Evolutionary conservation across 768 basidiomycete species (phyloP).

Genomic region (Suillus luteus): DNA sequence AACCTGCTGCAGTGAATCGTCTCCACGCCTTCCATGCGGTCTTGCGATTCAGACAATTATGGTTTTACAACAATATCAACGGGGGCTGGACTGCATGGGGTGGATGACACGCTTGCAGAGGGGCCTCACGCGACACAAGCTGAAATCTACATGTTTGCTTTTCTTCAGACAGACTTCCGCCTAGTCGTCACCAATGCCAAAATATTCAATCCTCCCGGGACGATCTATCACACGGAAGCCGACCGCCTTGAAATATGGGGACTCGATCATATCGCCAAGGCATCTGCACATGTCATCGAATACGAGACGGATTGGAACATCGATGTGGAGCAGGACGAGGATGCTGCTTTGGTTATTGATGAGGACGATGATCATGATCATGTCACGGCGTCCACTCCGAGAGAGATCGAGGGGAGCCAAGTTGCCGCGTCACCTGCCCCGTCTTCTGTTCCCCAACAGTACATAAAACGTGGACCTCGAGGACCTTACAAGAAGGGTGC

Average conservation of each 20-base stretch:
- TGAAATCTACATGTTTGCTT: slow-evolving; percentile 10
- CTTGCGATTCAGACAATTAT: background rate
- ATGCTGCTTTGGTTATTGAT: slow-evolving; percentile 36
- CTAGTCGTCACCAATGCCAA: slow-evolving; percentile 77
- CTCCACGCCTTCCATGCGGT: background rate
- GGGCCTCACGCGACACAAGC: slow-evolving; percentile 14
- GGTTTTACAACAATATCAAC: background rate
- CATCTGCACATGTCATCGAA: slow-evolving; percentile 73
- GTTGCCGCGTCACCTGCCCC: slow-evolving; percentile 50
- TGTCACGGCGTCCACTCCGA: slow-evolving; percentile 37
- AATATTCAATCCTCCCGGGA: slow-evolving; percentile 71
- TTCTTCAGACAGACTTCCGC: slow-evolving; percentile 60
- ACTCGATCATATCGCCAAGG: slow-evolving; percentile 72
- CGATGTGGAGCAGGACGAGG: slow-evolving; percentile 69
- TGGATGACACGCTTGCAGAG: background rate
- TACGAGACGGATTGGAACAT: slow-evolving; percentile 86
- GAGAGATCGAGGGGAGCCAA: slow-evolving; percentile 48
- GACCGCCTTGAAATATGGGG: slow-evolving; percentile 71
- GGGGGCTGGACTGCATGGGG: background rate
- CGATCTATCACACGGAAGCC: slow-evolving; percentile 75
- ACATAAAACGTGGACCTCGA: slow-evolving; percentile 46
- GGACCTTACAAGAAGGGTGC: slow-evolving; percentile 56
- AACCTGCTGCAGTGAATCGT: background rate
- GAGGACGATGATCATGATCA: slow-evolving; percentile 31
- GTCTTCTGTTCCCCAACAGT: slow-evolving; percentile 34